Base-by-base conservation (phyloP, 2,329 filamentous ascomycete genomes). In the Aspergillus quadricinctus region DNA sequence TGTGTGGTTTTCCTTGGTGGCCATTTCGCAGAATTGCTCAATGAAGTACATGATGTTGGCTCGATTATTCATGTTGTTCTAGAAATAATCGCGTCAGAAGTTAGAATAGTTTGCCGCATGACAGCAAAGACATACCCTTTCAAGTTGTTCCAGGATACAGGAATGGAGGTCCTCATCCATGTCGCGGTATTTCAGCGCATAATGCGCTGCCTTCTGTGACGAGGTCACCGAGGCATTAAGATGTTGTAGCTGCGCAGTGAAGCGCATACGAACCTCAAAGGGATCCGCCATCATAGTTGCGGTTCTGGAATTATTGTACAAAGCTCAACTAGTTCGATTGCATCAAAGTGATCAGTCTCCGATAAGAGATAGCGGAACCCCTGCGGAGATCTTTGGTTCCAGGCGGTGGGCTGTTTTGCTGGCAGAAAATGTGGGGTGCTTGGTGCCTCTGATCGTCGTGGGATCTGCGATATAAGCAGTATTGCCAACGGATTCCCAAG, bases 31-130 rank as follows among this genome's bases (percentile, higher is more conserved):
- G 64, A 99, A 90, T 65, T 93, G 89, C 69, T 97, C 93, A 69
- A 99, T 88, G 75, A 99, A 99, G 76, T 96, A 99, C 89, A 99
- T 96, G 73, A 99, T 97, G 72, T 99, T 99, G 57, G 94, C 95
- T 58, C 93, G 84, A 52, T 88, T 96, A 75, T 99, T 99, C 89
- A 99, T 96, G 64, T 90, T 93, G 64, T 90, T 96, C 84, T 92
- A 65, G 4, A 28, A 28, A 25, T 11, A 19, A 37, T 8, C 31
- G 31, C 19, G 4, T 48, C 31, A 48, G 29, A 4, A 21, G 14
- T 48, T 17, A 57, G 3, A 4, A 35, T 29, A 11, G 37, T 17
- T 6, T 11, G 3, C 11, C 10, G 19, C 27, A 3, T 3, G 9
- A 46, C 2, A 31, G 17, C 23, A 4, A 6, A 29, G 27, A 71